A percentile compares a stretch with the other conserved stretches of the same genome.
Conservation (phyloP, 2,329 filamentous ascomycete genomes). For the Cordyceps tenuipes region DNA sequence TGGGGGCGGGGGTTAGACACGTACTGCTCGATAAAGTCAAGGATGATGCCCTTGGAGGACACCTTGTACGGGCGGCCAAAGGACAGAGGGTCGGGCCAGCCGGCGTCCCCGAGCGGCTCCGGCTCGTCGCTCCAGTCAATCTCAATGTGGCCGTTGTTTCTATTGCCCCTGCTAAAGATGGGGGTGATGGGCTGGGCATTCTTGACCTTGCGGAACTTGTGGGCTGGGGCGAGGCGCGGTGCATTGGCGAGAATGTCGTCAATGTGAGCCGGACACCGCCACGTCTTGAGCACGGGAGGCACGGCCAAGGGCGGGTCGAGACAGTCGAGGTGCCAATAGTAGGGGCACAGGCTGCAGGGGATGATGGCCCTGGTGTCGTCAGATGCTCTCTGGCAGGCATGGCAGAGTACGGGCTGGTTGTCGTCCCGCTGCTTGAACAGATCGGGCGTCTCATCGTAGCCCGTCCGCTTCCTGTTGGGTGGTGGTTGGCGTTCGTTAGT, state of each 20-base stretch:
- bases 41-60: constrained; percentile 54
- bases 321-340: constrained; percentile 90
- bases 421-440: constrained; percentile 66
- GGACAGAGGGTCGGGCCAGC: constrained; percentile 49
- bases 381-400: constrained; percentile 61
- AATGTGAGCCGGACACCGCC: constrained; percentile 82
- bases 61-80: constrained; percentile 60
- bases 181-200: constrained; percentile 43
- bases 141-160: constrained; percentile 65
- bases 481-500: background rate
- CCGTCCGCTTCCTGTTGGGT: constrained; percentile 39
- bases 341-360: constrained; percentile 72
- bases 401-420: constrained; percentile 69
- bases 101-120: constrained; percentile 44
- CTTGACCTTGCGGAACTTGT: constrained; percentile 54
- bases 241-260: constrained; percentile 62
- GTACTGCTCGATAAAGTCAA: constrained; percentile 63
- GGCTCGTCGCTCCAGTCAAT: constrained; percentile 53
- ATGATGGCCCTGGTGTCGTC: constrained; percentile 61
- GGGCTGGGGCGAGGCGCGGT: constrained; percentile 50
- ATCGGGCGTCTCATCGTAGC: constrained; percentile 55
- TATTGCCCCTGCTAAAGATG: constrained; percentile 52
- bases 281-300: constrained; percentile 67
- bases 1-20: constrained; percentile 18
- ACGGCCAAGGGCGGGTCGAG: constrained; percentile 74